These are phyloP conservation scores for Talaromyces sp. DNA, from an alignment of 2,329 filamentous ascomycete species.

Conservation along the genomic window DNA sequence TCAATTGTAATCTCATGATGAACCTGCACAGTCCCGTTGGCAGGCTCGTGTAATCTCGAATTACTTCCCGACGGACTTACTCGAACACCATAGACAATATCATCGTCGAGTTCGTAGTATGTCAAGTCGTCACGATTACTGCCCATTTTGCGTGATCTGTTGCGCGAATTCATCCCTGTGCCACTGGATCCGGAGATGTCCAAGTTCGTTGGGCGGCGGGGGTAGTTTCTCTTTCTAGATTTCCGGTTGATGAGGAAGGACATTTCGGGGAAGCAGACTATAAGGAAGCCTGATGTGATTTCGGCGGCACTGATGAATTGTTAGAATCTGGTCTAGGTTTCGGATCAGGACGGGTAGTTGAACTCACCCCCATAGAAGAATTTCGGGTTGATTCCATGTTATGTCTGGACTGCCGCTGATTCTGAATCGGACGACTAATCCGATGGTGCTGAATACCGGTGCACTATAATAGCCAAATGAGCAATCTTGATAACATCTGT, in stretches of 20 bases:
- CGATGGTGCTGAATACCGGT: slow-evolving; percentile 18
- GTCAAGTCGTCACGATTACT: slow-evolving; percentile 12
- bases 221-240: slow-evolving; percentile 8
- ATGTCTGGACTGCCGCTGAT: slow-evolving; percentile 14
- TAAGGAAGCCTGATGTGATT: slow-evolving; percentile 14
- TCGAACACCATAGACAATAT: slow-evolving; percentile 17
- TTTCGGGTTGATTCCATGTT: slow-evolving; percentile 18
- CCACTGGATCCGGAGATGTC: background rate
- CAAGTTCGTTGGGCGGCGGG: slow-evolving; percentile 11
- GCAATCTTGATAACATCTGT: background rate
- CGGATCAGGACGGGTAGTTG: background rate
- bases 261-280: slow-evolving; percentile 20
- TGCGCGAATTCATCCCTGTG: slow-evolving; percentile 7
- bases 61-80: slow-evolving; percentile 17
- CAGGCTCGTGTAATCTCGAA: slow-evolving; percentile 18
- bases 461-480: slow-evolving; percentile 5
- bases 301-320: slow-evolving; percentile 11
- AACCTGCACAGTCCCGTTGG: slow-evolving; percentile 18
- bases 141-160: slow-evolving; percentile 16
- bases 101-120: slow-evolving; percentile 19
- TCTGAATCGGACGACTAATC: slow-evolving; percentile 17
- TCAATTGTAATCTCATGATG: slow-evolving; percentile 19
- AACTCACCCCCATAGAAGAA: slow-evolving; percentile 19
- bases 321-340: background rate
- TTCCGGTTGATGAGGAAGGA: slow-evolving; percentile 14